A percentile compares a stretch with the other conserved stretches of the same genome.
Evolutionary conservation across 352 stramenopile species (phyloP).

Genomic region (Phytophthora melonis): DNA sequence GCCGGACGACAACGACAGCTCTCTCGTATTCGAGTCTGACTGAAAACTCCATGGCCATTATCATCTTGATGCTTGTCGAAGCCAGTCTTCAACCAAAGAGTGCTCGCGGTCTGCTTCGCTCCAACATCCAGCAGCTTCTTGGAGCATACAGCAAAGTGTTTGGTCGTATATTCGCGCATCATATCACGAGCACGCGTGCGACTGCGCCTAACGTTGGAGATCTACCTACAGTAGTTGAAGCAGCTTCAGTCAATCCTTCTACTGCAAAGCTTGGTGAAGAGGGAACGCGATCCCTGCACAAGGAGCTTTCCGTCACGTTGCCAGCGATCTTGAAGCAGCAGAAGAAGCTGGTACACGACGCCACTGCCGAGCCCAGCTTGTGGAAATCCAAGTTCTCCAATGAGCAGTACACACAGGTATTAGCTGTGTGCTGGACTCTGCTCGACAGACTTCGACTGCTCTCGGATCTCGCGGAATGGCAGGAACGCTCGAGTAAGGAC

Average conservation of each 20-base stretch:
- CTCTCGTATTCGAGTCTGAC: slow-evolving; percentile 73
- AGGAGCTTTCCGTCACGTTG: slow-evolving; percentile 46
- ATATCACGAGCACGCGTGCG: slow-evolving; percentile 42
- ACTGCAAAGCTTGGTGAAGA: slow-evolving; percentile 27
- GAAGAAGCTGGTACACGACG: slow-evolving; percentile 59
- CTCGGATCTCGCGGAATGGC: slow-evolving; percentile 74
- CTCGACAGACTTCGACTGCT: slow-evolving; percentile 67
- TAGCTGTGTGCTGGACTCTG: slow-evolving; percentile 58
- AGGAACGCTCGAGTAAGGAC: slow-evolving; percentile 39
- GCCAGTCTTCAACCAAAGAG: slow-evolving; percentile 57
- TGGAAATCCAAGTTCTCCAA: slow-evolving; percentile 65
- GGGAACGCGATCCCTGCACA: slow-evolving; percentile 48
- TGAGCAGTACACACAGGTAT: slow-evolving; percentile 60
- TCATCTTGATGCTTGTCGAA: slow-evolving; percentile 74
- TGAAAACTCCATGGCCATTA: slow-evolving; percentile 73
- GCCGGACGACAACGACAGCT: slow-evolving; percentile 30
- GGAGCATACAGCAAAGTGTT: slow-evolving; percentile 53
- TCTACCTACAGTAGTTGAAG: slow-evolving; percentile 27
- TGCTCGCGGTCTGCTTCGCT: slow-evolving; percentile 56
- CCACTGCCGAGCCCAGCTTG: slow-evolving; percentile 57
- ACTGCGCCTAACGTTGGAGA: slow-evolving; percentile 12
- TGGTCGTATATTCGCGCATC: slow-evolving; percentile 58
- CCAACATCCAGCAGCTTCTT: slow-evolving; percentile 66
- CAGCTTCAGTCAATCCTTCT: slow-evolving; percentile 7
- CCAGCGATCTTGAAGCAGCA: slow-evolving; percentile 56